Conservation (phyloP, 1,284 basidiomycete species). For the Puccinia triticina region DNA sequence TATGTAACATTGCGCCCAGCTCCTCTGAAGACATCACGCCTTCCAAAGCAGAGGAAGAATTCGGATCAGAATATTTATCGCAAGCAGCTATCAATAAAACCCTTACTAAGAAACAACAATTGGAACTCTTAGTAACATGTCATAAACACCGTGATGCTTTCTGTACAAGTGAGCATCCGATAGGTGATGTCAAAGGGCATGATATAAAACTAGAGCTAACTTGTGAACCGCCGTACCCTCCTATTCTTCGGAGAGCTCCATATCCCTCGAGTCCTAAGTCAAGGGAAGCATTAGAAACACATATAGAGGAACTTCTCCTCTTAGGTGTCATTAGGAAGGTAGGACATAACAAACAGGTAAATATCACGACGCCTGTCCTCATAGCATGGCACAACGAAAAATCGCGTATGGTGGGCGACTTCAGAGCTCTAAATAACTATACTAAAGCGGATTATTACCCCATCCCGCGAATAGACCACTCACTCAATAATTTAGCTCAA, state of each 20-base stretch:
- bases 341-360: conserved; percentile 17
- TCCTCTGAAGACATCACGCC: neutral
- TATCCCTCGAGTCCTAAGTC: conserved; percentile 22
- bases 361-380: conserved; percentile 3
- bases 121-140: neutral
- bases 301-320: neutral
- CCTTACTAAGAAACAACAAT: neutral
- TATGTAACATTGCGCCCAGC: neutral
- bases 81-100: conserved; percentile 2
- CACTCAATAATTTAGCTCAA: neutral
- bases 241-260: neutral
- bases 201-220: conserved; percentile 10
- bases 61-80: neutral
- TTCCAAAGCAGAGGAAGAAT: neutral
- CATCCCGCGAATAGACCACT: conserved; percentile 15
- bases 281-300: conserved; percentile 1
- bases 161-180: neutral
- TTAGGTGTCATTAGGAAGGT: conserved; percentile 2
- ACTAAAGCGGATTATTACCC: conserved; percentile 4
- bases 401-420: conserved; percentile 10
- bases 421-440: conserved; percentile 13
- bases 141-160: neutral
- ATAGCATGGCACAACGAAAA: conserved; percentile 8
- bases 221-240: conserved; percentile 1
- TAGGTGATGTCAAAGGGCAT: conserved; percentile 9